Evolutionary conservation across 2,329 filamentous ascomycete species (phyloP).

Genomic region (Phialophora chinensis): DNA sequence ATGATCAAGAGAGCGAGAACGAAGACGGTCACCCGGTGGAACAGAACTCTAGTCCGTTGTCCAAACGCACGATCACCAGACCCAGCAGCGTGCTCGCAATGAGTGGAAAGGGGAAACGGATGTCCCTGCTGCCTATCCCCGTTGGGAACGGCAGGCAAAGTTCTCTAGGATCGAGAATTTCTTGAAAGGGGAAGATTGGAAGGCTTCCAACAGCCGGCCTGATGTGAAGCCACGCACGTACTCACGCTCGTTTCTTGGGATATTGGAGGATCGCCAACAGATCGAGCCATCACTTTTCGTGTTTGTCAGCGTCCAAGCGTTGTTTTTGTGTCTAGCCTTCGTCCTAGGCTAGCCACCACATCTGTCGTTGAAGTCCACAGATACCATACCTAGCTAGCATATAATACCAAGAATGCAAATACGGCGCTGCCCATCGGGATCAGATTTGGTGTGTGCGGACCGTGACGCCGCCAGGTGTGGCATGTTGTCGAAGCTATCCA

Average conservation of each 20-base stretch:
- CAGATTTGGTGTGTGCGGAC: background rate
- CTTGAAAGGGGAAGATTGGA: conserved; percentile 17
- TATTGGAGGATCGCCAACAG: conserved; percentile 4
- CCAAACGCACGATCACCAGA: conserved; percentile 38
- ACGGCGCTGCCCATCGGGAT: background rate
- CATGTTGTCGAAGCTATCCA: background rate
- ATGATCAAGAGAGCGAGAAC: conserved; percentile 31
- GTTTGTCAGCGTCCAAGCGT: conserved; percentile 31
- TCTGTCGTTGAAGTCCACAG: conserved; percentile 2
- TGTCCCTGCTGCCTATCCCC: conserved; percentile 39
- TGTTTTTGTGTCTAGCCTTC: conserved; percentile 11
- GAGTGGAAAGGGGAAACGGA: conserved; percentile 38
- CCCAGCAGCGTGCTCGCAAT: conserved; percentile 38
- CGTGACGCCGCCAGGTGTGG: background rate
- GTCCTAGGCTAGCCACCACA: background rate
- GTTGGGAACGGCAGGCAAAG: conserved; percentile 34
- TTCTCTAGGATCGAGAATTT: conserved; percentile 33
- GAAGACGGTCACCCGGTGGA: conserved; percentile 38
- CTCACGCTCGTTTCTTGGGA: conserved; percentile 19
- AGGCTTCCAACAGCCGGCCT: conserved; percentile 29
- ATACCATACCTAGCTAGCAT: background rate
- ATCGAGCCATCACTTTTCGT: conserved; percentile 16
- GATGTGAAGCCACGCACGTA: conserved; percentile 23
- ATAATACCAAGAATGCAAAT: conserved; percentile 7
- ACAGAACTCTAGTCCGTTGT: conserved; percentile 38